A percentile compares a stretch with the other conserved stretches of the same genome.
phyloP scores from a whole-genome alignment of 2,329 filamentous ascomycete species.

The Myriosclerotinia scirpicola region DNA sequence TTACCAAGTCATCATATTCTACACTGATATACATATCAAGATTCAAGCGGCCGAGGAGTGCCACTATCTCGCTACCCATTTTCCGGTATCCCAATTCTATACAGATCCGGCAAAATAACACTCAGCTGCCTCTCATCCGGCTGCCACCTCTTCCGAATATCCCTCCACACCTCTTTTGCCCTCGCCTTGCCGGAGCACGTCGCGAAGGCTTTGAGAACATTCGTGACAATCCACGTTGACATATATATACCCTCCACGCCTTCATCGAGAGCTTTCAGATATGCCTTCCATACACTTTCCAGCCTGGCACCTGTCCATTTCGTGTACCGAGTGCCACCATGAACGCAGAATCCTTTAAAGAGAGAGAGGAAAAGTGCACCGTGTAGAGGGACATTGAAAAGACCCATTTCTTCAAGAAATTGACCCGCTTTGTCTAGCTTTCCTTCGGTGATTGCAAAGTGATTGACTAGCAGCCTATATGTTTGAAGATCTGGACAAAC shows the following conservation, averaged over 20 bases:
- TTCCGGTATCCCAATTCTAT: slow-evolving; percentile 17
- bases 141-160: slow-evolving; percentile 39
- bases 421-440: slow-evolving; percentile 69
- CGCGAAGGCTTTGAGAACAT: slow-evolving; percentile 62
- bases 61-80: background rate
- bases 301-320: slow-evolving; percentile 74
- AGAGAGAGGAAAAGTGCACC: slow-evolving; percentile 77
- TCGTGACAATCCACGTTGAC: slow-evolving; percentile 60
- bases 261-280: slow-evolving; percentile 56
- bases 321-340: slow-evolving; percentile 65
- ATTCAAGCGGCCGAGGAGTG: too few species aligned
- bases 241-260: slow-evolving; percentile 50
- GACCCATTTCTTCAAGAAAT: slow-evolving; percentile 78
- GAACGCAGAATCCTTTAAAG: slow-evolving; percentile 75
- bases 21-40: slow-evolving; percentile 10
- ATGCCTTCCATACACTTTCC: slow-evolving; percentile 63
- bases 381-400: slow-evolving; percentile 65
- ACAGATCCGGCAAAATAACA: slow-evolving; percentile 34
- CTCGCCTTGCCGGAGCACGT: slow-evolving; percentile 43
- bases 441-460: slow-evolving; percentile 68
- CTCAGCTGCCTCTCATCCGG: slow-evolving; percentile 37
- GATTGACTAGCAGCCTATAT: slow-evolving; percentile 74
- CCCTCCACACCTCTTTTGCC: slow-evolving; percentile 38
- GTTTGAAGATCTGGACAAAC: slow-evolving; percentile 76
- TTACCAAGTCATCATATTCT: slow-evolving; percentile 6